Evolutionary conservation across 768 basidiomycete species (phyloP).

Genomic region (Russula abietina): DNA sequence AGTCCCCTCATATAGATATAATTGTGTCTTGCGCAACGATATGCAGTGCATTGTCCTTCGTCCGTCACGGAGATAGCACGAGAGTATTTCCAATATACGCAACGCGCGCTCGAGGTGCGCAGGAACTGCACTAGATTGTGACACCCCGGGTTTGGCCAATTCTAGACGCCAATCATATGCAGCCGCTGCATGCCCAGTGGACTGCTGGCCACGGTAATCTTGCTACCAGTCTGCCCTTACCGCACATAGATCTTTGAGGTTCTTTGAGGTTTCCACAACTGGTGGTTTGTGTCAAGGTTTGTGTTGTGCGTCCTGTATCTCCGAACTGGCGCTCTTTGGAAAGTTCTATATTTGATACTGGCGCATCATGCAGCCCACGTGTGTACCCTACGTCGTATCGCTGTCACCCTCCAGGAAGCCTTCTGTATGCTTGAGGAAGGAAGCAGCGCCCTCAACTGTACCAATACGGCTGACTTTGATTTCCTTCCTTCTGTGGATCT

Average conservation of each 20-base stretch:
- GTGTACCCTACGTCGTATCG: background rate
- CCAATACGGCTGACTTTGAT: background rate
- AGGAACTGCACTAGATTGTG: background rate
- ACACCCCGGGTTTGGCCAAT: too few species aligned
- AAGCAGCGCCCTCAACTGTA: background rate
- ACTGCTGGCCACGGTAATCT: background rate
- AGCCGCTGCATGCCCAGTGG: too few species aligned
- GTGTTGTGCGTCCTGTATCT: background rate
- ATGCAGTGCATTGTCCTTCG: background rate
- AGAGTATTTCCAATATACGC: background rate
- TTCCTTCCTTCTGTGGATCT: background rate
- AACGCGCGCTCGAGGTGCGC: background rate
- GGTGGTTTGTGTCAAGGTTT: too few species aligned
- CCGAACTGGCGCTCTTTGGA: background rate
- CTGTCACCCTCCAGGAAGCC: background rate
- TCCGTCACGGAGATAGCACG: constrained; percentile 4
- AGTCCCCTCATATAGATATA: background rate
- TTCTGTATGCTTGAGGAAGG: background rate
- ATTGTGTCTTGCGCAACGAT: background rate
- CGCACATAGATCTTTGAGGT: background rate
- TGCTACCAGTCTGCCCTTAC: background rate
- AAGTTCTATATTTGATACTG: background rate
- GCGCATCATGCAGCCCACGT: background rate
- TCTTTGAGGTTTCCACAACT: background rate
- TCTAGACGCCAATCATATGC: too few species aligned